Evolutionary conservation across 1,284 basidiomycete species (phyloP), one percentile per base, ranked within the genome.

Genomic region (Tilletia setariae): DNA sequence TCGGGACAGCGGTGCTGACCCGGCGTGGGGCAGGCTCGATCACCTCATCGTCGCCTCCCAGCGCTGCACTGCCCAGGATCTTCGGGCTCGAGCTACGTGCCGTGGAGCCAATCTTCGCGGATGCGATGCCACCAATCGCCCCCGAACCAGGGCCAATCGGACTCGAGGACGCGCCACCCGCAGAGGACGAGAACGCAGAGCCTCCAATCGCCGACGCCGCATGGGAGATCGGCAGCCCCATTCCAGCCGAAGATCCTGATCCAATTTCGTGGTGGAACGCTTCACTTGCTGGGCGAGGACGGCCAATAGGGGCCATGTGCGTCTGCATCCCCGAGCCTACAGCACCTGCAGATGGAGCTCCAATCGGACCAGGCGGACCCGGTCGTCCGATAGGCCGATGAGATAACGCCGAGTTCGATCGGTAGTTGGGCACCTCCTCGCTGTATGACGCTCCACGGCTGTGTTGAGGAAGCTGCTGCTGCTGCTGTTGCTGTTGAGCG

Each of bases 41-140:
- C 25, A 79, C 73, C 71, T 82, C 80, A 70, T 82, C 80, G 53
- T 82, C 80, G n/a, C 74, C 78, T 40, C 79, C 77, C 6, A 82
- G 74, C 32, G 80, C 80, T 6, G 79, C 76, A 67, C 80, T 82
- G 61, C 80, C 80, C 1, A 82, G 73, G 42, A 82, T 80, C 35
- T 78, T 77, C 64, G 61, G 61, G n/a, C 35, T 63, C 32, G 61
- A 63, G 15, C 28, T 15, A 9, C 61, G 61, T 15, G 32, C 32
- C 1, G n/a, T 13, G 16, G 35, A 23, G 16, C 19, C 21, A 9
- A 40, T 7, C 19, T 63, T 63, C n/a, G 35, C 1, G 19, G 32
- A 8, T 8, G 23, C 53, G 9, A 21, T 30, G 25, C 53, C n/a
- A 44, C 43, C 43, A 44, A 19, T 9, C 19, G 43, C 43, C 9